Percentiles rank a stretch among this genome's conserved stretches.
Conservation (phyloP, 2,329 filamentous ascomycete species). For the Calonectria pteridis region DNA sequence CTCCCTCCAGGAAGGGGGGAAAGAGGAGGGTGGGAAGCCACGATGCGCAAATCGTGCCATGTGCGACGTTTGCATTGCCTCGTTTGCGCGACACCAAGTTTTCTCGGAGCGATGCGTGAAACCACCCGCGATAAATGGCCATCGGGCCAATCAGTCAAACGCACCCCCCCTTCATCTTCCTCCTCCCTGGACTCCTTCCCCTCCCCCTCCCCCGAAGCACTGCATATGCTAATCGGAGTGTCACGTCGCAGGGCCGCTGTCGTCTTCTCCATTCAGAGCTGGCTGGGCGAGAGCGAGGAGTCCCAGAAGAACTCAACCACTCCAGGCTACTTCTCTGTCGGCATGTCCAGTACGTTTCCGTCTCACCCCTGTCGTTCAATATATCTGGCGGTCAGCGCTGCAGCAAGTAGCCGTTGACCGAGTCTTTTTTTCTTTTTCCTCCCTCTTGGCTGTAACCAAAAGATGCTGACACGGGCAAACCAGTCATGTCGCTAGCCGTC, state of each 20-base stretch:
- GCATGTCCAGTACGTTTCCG: conserved; percentile 77
- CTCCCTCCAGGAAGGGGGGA: neutral
- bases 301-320: conserved; percentile 74
- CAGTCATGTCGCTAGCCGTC: conserved; percentile 71
- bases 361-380: neutral
- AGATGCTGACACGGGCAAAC: conserved; percentile 23
- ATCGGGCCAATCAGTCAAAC: neutral
- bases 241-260: conserved; percentile 71
- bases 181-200: neutral
- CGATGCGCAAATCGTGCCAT: conserved; percentile 13
- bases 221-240: neutral
- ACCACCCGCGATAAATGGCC: conserved; percentile 19
- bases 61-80: neutral
- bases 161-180: too few relatives aligned
- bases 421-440: neutral
- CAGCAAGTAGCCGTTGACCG: neutral
- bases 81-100: neutral
- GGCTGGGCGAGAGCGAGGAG: conserved; percentile 81
- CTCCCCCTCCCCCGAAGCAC: neutral
- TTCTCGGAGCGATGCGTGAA: neutral
- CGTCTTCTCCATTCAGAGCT: conserved; percentile 80
- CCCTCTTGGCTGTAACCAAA: neutral
- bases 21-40: neutral
- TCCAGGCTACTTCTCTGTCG: conserved; percentile 77
- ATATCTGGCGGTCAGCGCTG: neutral